These are phyloP conservation scores for Chenopodium quinoa DNA, from an alignment of 148 eudicot genomes.

Conservation along the genomic window DNA sequence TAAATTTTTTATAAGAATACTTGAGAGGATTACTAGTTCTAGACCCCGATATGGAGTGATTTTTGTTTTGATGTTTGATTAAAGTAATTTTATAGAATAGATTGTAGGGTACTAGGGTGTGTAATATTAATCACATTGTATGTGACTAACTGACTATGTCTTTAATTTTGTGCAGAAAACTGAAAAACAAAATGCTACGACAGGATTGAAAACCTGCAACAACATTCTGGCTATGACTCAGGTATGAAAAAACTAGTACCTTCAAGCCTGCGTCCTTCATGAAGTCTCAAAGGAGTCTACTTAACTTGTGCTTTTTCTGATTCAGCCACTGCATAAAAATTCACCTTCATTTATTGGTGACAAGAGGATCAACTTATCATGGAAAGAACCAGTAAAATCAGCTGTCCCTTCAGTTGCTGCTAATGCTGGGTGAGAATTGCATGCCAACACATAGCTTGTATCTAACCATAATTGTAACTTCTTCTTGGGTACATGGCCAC, in stretches of 20 bases:
- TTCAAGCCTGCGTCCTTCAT: background rate
- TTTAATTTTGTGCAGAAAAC: conserved; percentile 52
- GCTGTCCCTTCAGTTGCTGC: conserved; percentile 34
- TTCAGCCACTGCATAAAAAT: conserved; percentile 71
- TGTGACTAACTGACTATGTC: background rate
- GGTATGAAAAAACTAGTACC: conserved; percentile 36
- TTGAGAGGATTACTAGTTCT: background rate
- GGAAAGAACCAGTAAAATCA: conserved; percentile 72
- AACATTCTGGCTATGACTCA: conserved; percentile 89
- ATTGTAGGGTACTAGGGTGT: no score
- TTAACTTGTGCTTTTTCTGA: conserved; percentile 12
- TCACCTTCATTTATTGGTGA: conserved; percentile 84
- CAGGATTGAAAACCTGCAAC: conserved; percentile 86
- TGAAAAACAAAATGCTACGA: conserved; percentile 69
- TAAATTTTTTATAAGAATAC: no score
- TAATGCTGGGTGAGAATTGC: conserved; percentile 48
- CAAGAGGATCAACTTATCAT: conserved; percentile 74
- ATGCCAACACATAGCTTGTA: background rate
- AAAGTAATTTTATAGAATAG: background rate
- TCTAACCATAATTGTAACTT: background rate
- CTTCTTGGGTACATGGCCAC: background rate
- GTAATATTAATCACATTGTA: background rate
- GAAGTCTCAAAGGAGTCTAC: conserved; percentile 10
- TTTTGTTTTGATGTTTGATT: background rate
- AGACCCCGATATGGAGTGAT: background rate